Conservation (phyloP, 495 filamentous ascomycete species). For the Penicillium bialowiezense region DNA sequence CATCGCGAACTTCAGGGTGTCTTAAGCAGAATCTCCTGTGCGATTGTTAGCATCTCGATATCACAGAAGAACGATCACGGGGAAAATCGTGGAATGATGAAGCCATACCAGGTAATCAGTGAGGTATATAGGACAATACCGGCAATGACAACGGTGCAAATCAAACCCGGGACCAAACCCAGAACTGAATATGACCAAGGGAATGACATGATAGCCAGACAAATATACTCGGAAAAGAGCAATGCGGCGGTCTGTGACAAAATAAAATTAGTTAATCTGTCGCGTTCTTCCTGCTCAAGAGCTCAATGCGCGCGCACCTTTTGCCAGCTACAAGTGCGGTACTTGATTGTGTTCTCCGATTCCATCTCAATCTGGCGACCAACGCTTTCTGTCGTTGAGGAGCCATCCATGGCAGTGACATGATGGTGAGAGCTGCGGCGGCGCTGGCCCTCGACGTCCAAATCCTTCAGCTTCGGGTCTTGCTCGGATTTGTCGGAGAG, state of each 20-base stretch:
- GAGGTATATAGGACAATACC: slow-evolving; percentile 79
- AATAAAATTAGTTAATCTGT: slow-evolving; percentile 3
- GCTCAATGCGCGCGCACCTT: slow-evolving; percentile 52
- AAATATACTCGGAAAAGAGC: slow-evolving; percentile 90
- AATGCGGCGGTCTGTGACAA: slow-evolving; percentile 68
- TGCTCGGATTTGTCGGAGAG: slow-evolving; percentile 23
- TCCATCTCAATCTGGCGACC: slow-evolving; percentile 77
- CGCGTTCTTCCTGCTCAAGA: not conserved
- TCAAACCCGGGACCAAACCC: slow-evolving; percentile 82
- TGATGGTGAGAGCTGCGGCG: slow-evolving; percentile 19
- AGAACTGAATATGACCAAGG: slow-evolving; percentile 85
- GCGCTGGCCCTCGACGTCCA: slow-evolving; percentile 33
- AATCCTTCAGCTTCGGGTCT: slow-evolving; percentile 30
- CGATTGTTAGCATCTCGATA: not conserved
- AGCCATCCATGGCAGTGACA: slow-evolving; percentile 23
- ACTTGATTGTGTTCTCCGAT: slow-evolving; percentile 76
- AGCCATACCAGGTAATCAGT: slow-evolving; percentile 67
- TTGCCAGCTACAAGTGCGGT: slow-evolving; percentile 86
- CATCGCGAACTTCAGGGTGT: slow-evolving; percentile 82
- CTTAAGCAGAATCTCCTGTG: slow-evolving; percentile 77
- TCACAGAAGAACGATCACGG: not conserved
- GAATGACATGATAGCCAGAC: slow-evolving; percentile 91
- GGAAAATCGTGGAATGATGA: not conserved
- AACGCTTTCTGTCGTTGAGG: slow-evolving; percentile 43
- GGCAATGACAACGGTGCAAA: slow-evolving; percentile 75